Evolutionary conservation across 169 alveolate species (phyloP).

Genomic region (Plasmodium gaboni): DNA sequence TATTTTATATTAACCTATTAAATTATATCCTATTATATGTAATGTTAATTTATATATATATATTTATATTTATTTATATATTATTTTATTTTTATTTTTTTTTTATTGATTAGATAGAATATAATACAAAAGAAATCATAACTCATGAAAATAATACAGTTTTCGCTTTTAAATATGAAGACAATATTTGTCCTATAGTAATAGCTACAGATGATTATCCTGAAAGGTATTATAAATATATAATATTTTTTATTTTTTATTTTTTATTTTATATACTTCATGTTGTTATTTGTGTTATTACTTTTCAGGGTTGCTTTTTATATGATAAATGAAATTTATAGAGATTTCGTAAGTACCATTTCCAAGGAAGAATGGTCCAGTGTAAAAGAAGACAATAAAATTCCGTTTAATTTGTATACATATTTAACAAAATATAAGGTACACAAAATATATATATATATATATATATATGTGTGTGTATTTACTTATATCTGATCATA

Average conservation of each 20-base stretch:
- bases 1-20: too few species aligned
- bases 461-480: constrained; percentile 5
- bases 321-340: constrained; percentile 72
- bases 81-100: constrained; percentile 4
- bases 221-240: constrained; percentile 32
- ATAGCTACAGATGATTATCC: constrained; percentile 76
- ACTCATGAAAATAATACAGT: constrained; percentile 66
- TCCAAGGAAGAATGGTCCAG: constrained; percentile 60
- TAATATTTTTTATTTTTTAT: constrained; percentile 16
- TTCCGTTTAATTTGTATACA: constrained; percentile 39
- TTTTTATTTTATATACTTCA: neutral
- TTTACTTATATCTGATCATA: neutral
- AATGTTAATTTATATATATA: too few species aligned
- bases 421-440: constrained; percentile 69
- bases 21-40: too few species aligned
- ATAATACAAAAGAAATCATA: constrained; percentile 68
- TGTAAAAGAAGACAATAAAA: constrained; percentile 66
- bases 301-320: constrained; percentile 63
- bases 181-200: constrained; percentile 69
- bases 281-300: neutral
- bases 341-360: constrained; percentile 33
- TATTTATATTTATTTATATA: neutral
- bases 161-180: constrained; percentile 62
- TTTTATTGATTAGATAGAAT: constrained; percentile 44
- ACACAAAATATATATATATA: neutral